Base-by-base conservation (phyloP, 306 rosid genomes). In the Casuarina glauca region DNA sequence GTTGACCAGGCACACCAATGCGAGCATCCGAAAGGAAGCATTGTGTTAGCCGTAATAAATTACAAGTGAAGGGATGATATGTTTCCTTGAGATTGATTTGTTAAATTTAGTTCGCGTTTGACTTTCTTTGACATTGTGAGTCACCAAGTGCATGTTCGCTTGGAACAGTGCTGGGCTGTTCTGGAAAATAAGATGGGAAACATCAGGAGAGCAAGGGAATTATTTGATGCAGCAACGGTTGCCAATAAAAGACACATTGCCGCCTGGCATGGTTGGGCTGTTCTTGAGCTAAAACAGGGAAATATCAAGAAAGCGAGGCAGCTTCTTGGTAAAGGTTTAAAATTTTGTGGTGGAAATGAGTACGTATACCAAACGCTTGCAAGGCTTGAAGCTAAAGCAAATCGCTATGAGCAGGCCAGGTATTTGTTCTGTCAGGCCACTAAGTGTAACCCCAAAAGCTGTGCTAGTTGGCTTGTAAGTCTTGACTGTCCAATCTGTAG, bases 191-290 rank as follows among this genome's bases (percentile, higher is more conserved):
- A 76, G 82, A 55, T 86, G 87, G 98, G 98, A 48, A 95, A 95
- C 78, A 74, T 84, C 69, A 88, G 95, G 85, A 92, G 84, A 72
- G 98, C 98, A 68, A 88, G 93, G 81, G 91, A 89, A 35, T 74
- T 95, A 32, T 95, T 95, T 70, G 98, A 95, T 75, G 98, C 98
- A 13, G 92, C 98, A 51, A 92, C 97, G 17, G 97, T 95, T 76
- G 98, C 97, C 70, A 86, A 92, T 88, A 91, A 92, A 92, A 89
- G 36, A 54, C 98, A 95, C 69, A 88, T 91, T 73, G 98, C 98
- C n/a, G 97, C 97, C 63, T 95, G 98, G 98, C 98, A 95, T 82
- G 98, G 97, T 52, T 95, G 98, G 98, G 98, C 97, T 70, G 87
- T 88, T 81, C 88, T 95, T 26, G 98, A 95, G 90, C 86, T 95